Base-by-base conservation (phyloP, 495 filamentous ascomycete genomes). In the Pyronema omphalodes region DNA sequence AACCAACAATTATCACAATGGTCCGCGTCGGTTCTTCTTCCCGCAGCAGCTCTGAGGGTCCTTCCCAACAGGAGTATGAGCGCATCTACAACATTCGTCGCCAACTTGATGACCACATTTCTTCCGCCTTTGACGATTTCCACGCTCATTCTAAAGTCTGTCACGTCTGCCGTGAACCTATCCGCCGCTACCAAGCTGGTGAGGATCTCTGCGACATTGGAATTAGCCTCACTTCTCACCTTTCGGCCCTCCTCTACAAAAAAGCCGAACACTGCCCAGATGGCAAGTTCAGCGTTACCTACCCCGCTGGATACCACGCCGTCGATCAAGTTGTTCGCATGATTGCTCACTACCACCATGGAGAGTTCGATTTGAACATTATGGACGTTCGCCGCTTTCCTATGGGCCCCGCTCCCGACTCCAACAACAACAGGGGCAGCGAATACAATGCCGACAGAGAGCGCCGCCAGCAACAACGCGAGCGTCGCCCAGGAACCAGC, bases 321-420 rank as follows among this genome's bases (percentile, higher is more conserved):
- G 19, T 36, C 18, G 47, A 50, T 19, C 23, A 17, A 2, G 23
- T 50, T 3, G 19, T 50, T 34, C 18, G 47, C 18, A 50, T 34
- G 23, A 50, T 50, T 19, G 18, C 9, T 34, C 47, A 50, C 29
- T 50, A 50, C 47, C 34, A 50, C 47, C 47, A 50, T 5, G 47
- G 47, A 12, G 34, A 9, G 7, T 34, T 3, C 47, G 12, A 23
- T 12, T 35, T 9, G 11, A 12, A 50, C 11, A 50, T 50, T 34
- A 36, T 50, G 12, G 29, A 50, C 17, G n/a, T 50, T 5, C 17
- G 9, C 3, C 29, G 44, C 44, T 19, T 9, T 3, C 44, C 44
- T 5, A 15, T 36, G 4, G 36, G 29, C 11, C 29, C 47, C 19
- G 7, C n/a, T 12, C 5, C 35, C 47, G 9, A 9, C 12, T 12